These are phyloP conservation scores for Sambucus nigra DNA, from an alignment of 129 eudicot genomes.

Conservation along the genomic window DNA sequence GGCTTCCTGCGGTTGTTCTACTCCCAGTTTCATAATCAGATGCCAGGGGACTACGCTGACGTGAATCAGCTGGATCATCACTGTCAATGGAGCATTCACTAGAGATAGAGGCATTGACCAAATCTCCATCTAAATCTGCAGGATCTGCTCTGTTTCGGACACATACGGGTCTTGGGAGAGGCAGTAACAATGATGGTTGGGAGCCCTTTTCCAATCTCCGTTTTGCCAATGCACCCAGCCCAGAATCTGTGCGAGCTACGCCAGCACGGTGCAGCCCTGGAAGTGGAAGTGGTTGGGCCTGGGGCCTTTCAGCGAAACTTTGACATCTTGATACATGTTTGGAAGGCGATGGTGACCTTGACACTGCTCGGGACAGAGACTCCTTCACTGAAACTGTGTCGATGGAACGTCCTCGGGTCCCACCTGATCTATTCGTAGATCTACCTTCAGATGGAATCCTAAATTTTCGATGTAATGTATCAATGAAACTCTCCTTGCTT, in stretches of 20 bases:
- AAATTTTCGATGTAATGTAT: slow-evolving; percentile 59
- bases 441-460: slow-evolving; percentile 62
- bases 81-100: slow-evolving; percentile 83
- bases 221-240: slow-evolving; percentile 43
- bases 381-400: slow-evolving; percentile 69
- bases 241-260: slow-evolving; percentile 70
- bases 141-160: slow-evolving; percentile 52
- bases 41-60: slow-evolving; percentile 74
- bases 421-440: slow-evolving; percentile 47
- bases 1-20: slow-evolving; percentile 73
- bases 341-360: slow-evolving; percentile 88
- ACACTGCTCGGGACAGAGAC: slow-evolving; percentile 53
- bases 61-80: slow-evolving; percentile 85
- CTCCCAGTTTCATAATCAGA: slow-evolving; percentile 68
- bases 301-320: slow-evolving; percentile 81
- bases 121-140: slow-evolving; percentile 60
- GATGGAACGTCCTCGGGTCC: slow-evolving; percentile 38
- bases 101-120: slow-evolving; percentile 46
- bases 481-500: slow-evolving; percentile 62
- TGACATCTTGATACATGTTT: slow-evolving; percentile 86
- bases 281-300: slow-evolving; percentile 86
- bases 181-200: slow-evolving; percentile 44
- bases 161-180: slow-evolving; percentile 64
- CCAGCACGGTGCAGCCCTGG: slow-evolving; percentile 49
- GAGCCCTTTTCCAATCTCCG: slow-evolving; percentile 46